Evolutionary conservation across 768 basidiomycete species (phyloP).

Genomic region (Russula brevipes): DNA sequence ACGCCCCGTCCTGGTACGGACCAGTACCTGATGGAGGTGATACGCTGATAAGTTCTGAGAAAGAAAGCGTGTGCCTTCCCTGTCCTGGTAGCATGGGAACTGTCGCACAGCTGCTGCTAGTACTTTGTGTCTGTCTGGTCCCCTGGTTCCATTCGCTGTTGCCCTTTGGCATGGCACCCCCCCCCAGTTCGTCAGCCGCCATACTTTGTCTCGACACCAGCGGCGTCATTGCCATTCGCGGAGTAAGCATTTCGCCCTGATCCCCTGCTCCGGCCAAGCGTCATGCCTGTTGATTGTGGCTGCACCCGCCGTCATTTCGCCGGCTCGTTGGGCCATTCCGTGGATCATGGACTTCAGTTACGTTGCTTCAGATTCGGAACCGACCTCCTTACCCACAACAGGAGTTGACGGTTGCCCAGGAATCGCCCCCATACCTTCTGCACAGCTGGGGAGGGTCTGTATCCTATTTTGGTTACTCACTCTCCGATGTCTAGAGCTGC

Average conservation of each 20-base stretch:
- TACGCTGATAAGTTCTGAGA: constrained; percentile 5
- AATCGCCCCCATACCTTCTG: neutral
- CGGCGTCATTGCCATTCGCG: constrained; percentile 1
- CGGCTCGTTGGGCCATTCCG: constrained; percentile 2
- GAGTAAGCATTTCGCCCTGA: neutral
- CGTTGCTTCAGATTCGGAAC: constrained; percentile 3
- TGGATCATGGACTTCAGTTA: constrained; percentile 19
- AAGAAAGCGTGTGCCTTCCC: neutral
- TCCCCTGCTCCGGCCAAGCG: neutral
- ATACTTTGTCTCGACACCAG: neutral
- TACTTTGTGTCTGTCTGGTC: neutral
- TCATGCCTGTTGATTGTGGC: constrained; percentile 1
- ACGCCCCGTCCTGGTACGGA: neutral
- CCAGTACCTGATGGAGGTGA: neutral
- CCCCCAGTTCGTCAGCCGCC: neutral
- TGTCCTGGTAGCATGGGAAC: constrained; percentile 8
- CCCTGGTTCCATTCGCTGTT: neutral
- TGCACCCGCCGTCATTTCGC: constrained; percentile 4
- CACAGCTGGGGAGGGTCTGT: neutral
- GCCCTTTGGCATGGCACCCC: neutral
- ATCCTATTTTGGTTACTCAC: neutral
- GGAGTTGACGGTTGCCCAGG: neutral
- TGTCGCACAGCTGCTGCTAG: neutral
- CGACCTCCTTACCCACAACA: neutral
- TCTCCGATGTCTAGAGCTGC: neutral